Evolutionary conservation across 192 early-diverging fungal genomes (phyloP).

Genomic region (Coemansia reversa): DNA sequence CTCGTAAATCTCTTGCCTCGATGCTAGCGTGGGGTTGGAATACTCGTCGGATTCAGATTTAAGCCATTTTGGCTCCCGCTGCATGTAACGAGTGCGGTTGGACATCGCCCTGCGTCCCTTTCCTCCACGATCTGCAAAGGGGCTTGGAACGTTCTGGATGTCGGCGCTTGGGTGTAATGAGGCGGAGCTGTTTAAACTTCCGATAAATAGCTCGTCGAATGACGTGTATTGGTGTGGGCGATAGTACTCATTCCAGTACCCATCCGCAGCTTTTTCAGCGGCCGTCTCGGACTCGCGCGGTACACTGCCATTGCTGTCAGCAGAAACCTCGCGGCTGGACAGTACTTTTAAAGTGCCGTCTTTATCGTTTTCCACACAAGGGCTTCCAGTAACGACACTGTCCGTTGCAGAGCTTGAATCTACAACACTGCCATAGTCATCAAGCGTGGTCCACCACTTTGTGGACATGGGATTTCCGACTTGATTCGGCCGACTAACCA

Average conservation of each 20-base stretch:
- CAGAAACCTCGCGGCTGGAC: too few relatives aligned
- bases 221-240: conserved; percentile 73
- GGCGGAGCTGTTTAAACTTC: conserved; percentile 81
- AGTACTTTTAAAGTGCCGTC: background rate
- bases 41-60: conserved; percentile 36
- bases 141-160: conserved; percentile 33
- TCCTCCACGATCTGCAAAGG: conserved; percentile 33
- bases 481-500: conserved; percentile 29
- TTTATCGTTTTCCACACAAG: conserved; percentile 2
- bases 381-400: background rate
- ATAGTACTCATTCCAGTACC: conserved; percentile 88
- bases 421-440: conserved; percentile 11
- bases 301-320: background rate
- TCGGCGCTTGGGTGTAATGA: conserved; percentile 27
- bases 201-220: conserved; percentile 77
- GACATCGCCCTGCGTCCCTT: conserved; percentile 3
- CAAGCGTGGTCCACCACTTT: conserved; percentile 44
- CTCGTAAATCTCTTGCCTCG: conserved; percentile 34
- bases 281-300: background rate
- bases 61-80: conserved; percentile 49
- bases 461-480: conserved; percentile 40
- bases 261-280: conserved; percentile 34
- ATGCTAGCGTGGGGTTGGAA: conserved; percentile 27
- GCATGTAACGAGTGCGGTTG: conserved; percentile 12
- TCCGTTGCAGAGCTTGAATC: background rate